Conservation (phyloP, 495 filamentous ascomycete species). For the Chaetomium fimeti region DNA sequence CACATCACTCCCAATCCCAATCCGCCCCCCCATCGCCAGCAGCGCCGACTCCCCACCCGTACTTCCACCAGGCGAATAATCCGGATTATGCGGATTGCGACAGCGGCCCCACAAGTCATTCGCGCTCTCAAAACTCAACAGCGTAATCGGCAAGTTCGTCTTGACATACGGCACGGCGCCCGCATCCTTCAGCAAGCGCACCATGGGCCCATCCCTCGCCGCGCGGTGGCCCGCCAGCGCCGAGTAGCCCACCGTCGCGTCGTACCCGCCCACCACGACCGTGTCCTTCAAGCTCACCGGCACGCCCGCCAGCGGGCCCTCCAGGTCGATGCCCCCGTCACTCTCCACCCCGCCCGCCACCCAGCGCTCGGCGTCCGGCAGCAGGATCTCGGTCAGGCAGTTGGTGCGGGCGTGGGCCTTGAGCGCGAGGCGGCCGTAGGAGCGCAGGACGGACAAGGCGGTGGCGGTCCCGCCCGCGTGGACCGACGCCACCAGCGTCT, state of each 20-base stretch:
- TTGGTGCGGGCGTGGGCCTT: slow-evolving; percentile 86
- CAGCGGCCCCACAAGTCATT: slow-evolving; percentile 88
- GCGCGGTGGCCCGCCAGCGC: slow-evolving; percentile 61
- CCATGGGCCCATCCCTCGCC: slow-evolving; percentile 67
- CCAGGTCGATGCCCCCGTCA: slow-evolving; percentile 57
- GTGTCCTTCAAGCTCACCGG: slow-evolving; percentile 89
- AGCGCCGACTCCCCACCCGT: slow-evolving; percentile 88
- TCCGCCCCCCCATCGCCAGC: slow-evolving; percentile 82
- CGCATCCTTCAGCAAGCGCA: slow-evolving; percentile 82
- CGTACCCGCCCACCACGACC: slow-evolving; percentile 80
- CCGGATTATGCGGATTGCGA: slow-evolving; percentile 76
- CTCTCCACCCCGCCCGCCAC: slow-evolving; percentile 2
- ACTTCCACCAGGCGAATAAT: slow-evolving; percentile 87
- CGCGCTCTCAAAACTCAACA: slow-evolving; percentile 86
- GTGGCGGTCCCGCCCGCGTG: slow-evolving; percentile 61
- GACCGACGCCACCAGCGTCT: slow-evolving; percentile 73
- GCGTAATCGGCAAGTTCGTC: slow-evolving; percentile 88
- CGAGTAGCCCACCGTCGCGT: slow-evolving; percentile 81
- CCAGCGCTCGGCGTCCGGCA: slow-evolving; percentile 80
- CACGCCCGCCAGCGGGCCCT: slow-evolving; percentile 85
- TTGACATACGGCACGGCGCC: slow-evolving; percentile 95
- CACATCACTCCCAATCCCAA: slow-evolving; percentile 92
- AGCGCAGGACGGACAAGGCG: slow-evolving; percentile 71
- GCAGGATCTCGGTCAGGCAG: slow-evolving; percentile 85
- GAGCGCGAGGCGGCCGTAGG: slow-evolving; percentile 88